Base-by-base conservation (phyloP, 371 early-diverging fungal species). In the Syncephalastrum contaminatum region DNA sequence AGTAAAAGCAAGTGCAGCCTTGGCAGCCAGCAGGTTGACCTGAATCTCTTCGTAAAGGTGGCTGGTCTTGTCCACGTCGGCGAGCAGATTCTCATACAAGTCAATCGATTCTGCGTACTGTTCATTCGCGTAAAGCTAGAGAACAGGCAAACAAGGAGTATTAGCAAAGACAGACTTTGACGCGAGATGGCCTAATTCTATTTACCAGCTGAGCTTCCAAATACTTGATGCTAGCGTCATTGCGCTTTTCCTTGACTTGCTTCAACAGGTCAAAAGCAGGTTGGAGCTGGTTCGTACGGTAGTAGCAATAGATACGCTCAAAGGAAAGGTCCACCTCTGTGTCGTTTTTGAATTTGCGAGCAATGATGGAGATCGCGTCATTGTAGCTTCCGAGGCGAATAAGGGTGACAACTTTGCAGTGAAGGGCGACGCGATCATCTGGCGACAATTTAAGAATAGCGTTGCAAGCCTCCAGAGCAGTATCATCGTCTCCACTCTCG, bases 291-390 rank as follows among this genome's bases (percentile, higher is more conserved):
- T 87, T 82, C 53, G 82, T 73, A 4, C 89, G 79, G 66, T 92
- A 92, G 36, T 87, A 82, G 58, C 88, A 87, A 54, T 90, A 92
- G 4, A 88, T 86, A 42, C 78, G 73, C 64, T 89, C 89, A 64
- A 80, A 84, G 12, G 66, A 56, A 8, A 85, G 65, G 46, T 80
- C 78, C 46, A 75, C 67, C 4, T 74, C 68, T 30, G 39, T 57
- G 41, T 64, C 66, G 36, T 30, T 30, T 44, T 64, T 60, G 59
- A 80, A 70, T 30, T 75, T 69, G 47, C 79, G 72, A 21, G 73
- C 71, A 44, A 87, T 69, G 46, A 81, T 54, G 1, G 76, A 54
- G 14, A 88, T 75, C 1, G 89, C 88, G 27, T 85, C 84, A 18
- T 74, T 63, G 66, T 88, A 89, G 24, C 76, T 72, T 41, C 87